Percentiles rank a stretch among this genome's conserved stretches.
Evolutionary conservation across 257 asterid genomes (phyloP).

Genomic region (Solanum habrochaites): DNA sequence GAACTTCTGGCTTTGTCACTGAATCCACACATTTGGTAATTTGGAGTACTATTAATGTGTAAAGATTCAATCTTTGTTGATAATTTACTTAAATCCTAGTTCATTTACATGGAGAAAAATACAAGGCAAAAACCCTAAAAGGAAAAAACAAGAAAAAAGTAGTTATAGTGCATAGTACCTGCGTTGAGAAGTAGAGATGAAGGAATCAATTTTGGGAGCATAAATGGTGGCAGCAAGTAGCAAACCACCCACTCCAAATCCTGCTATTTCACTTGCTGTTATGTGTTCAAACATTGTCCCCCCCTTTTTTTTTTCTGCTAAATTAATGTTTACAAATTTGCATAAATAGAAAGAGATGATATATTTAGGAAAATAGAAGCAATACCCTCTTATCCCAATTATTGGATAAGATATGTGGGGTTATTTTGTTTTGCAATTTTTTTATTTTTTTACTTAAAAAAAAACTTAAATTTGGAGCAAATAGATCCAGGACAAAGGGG

Average conservation of each 20-base stretch:
- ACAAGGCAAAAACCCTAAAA: neutral
- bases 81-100: neutral
- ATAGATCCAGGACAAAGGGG: no score
- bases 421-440: neutral
- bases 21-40: neutral
- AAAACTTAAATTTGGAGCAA: no score
- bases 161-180: conserved; percentile 23
- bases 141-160: neutral
- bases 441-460: no score
- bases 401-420: neutral
- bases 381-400: neutral
- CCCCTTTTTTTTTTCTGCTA: neutral
- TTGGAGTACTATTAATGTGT: no score
- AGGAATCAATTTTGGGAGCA: conserved; percentile 71
- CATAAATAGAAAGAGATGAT: neutral
- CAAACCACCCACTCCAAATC: conserved; percentile 75
- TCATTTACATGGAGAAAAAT: neutral
- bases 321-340: neutral
- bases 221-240: conserved; percentile 70
- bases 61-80: neutral
- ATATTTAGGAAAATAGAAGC: neutral
- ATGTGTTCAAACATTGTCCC: conserved; percentile 65
- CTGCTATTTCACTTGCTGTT: conserved; percentile 79
- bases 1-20: no score
- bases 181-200: conserved; percentile 77